Conservation (phyloP, 192 early-diverging fungal genomes). For the Podila epigama region DNA sequence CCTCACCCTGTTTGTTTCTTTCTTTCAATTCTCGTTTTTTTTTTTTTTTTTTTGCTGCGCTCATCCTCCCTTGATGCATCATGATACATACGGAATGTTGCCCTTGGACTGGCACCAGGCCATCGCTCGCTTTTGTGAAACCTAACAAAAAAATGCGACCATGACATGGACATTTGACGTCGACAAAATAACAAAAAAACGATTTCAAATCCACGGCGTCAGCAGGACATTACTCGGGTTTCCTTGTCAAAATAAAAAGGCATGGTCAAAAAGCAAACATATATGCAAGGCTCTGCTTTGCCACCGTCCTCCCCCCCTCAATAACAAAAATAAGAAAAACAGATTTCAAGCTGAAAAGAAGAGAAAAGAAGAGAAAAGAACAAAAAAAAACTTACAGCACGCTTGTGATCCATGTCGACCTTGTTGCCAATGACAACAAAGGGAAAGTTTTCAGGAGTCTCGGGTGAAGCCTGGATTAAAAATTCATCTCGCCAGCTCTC, state of each 20-base stretch:
- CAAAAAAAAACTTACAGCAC: constrained; percentile 68
- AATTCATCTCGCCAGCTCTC: constrained; percentile 99
- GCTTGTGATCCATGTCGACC: constrained; percentile 95
- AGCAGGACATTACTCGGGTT: too few relatives aligned
- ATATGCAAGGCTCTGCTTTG: background rate
- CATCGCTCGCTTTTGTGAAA: constrained; percentile 95
- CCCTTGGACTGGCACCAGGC: constrained; percentile 97
- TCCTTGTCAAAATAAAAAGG: too few relatives aligned
- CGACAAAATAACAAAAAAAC: background rate
- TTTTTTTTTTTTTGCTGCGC: background rate
- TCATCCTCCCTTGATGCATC: background rate
- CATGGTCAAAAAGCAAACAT: background rate
- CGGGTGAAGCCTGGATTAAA: constrained; percentile 91
- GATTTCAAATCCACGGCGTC: too few relatives aligned
- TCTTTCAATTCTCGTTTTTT: constrained; percentile 1
- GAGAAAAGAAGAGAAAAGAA: too few relatives aligned
- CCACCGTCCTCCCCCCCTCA: background rate
- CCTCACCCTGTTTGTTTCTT: too few relatives aligned
- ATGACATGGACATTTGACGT: background rate
- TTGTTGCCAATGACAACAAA: constrained; percentile 99
- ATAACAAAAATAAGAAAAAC: too few relatives aligned
- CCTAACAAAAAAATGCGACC: constrained; percentile 54
- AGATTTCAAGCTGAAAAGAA: too few relatives aligned
- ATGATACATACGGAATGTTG: constrained; percentile 72
- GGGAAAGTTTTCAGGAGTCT: constrained; percentile 97